A percentile compares a stretch with the other conserved stretches of the same genome.
These are phyloP conservation scores for Metarhizium anisopliae DNA, from an alignment of 2,329 filamentous ascomycete genomes.

Conservation along the genomic window DNA sequence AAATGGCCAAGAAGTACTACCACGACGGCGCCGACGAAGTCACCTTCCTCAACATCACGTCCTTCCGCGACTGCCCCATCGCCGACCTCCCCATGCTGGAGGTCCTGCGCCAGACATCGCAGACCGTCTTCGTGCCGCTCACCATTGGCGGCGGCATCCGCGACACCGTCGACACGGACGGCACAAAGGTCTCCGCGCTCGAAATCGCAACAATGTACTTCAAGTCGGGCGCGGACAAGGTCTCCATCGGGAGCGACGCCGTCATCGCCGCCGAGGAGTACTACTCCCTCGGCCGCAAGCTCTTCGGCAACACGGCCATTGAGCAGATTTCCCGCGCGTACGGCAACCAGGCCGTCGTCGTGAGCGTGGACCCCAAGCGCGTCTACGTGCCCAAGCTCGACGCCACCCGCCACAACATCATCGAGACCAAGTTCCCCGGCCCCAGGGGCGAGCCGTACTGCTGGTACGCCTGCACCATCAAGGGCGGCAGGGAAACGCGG, in stretches of 20 bases:
- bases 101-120: constrained; percentile 74
- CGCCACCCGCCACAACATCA: constrained; percentile 63
- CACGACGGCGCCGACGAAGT: constrained; percentile 94
- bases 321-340: constrained; percentile 92
- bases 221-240: constrained; percentile 92
- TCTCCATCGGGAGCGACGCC: constrained; percentile 91
- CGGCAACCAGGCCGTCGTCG: constrained; percentile 92
- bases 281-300: constrained; percentile 57
- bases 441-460: constrained; percentile 71
- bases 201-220: constrained; percentile 97
- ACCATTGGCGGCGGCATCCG: constrained; percentile 94
- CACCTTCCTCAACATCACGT: constrained; percentile 97
- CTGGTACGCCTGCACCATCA: constrained; percentile 98
- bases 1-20: constrained; percentile 90
- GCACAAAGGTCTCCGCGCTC: constrained; percentile 75
- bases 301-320: constrained; percentile 80
- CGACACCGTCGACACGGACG: constrained; percentile 84
- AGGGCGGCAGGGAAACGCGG: constrained; percentile 87
- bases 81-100: constrained; percentile 95
- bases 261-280: constrained; percentile 90
- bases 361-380: constrained; percentile 87
- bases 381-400: constrained; percentile 71
- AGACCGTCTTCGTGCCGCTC: constrained; percentile 90
- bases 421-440: constrained; percentile 62
- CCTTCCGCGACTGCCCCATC: constrained; percentile 89